A percentile compares a stretch with the other conserved stretches of the same genome.
Evolutionary conservation across 805 yeast species (phyloP).

Genomic region (Metschnikowia continentalis): DNA sequence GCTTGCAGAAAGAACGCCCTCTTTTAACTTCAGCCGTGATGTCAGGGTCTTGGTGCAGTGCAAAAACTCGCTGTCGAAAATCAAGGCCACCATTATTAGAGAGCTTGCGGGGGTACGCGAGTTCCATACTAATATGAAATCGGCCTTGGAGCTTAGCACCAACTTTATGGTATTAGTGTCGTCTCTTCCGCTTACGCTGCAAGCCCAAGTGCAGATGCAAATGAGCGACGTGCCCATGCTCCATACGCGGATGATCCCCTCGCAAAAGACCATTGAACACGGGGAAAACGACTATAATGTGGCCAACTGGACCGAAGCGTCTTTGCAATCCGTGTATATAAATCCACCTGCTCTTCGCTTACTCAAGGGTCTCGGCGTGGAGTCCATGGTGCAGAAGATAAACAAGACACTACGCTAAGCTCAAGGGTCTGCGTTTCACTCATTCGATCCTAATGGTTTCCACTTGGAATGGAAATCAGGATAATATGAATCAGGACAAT

Average conservation of each 20-base stretch:
- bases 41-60: constrained; percentile 51
- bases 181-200: constrained; percentile 45
- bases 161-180: constrained; percentile 43
- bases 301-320: constrained; percentile 38
- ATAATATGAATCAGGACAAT: no score
- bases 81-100: constrained; percentile 46
- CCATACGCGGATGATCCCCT: constrained; percentile 38
- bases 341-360: constrained; percentile 35
- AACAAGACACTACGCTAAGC: not conserved
- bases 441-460: no score
- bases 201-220: constrained; percentile 44
- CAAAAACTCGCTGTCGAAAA: constrained; percentile 42
- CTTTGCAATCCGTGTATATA: constrained; percentile 30
- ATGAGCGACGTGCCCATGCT: constrained; percentile 44
- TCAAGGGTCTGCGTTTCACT: no score
- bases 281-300: constrained; percentile 25
- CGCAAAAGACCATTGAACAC: constrained; percentile 14
- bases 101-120: constrained; percentile 52
- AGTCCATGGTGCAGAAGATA: not conserved
- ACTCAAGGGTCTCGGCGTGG: constrained; percentile 32
- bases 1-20: constrained; percentile 5
- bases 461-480: no score
- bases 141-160: constrained; percentile 14
- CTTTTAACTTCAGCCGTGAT: constrained; percentile 20
- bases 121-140: constrained; percentile 25